Base-by-base conservation (phyloP, 2,329 filamentous ascomycete genomes). In the Raffaelea arxii region DNA sequence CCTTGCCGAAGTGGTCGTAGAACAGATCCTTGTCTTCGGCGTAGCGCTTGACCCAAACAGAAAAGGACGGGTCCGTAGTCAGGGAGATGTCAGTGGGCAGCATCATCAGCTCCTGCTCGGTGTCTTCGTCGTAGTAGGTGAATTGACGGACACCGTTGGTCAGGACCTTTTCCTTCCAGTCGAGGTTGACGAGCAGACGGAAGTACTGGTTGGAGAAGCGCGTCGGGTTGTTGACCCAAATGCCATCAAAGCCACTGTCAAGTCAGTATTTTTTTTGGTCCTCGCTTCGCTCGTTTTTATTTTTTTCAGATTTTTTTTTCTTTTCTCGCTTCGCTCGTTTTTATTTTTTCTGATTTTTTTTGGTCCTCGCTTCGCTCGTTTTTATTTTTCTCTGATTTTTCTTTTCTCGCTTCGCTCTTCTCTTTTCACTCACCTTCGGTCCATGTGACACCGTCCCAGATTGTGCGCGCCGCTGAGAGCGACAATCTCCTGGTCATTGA, bases 401-500 rank as follows among this genome's bases (percentile, higher is more conserved):
- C 16, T 16, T 32, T 32, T 9, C 16, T 32, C 16, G 9, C 9
- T 10, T 32, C 16, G 27, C 10, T 16, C 27, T 32, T 32, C 10
- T 32, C 16, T 32, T 16, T 16, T 32, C 6, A 16, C 41, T 35
- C 18, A 43, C 41, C 41, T 43, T 23, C 41, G 18, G 27, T 43
- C 44, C 6, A 38, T 22, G 38, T 47, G 45, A 23, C 47, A 92
- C 54, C 90, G 86, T 51, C 89, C 90, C 32, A 94, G 77, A 44
- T 86, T 84, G 70, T 94, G 88, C 42, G 85, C 88, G 55, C 88
- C 88, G 25, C 75, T 75, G 41, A 96, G 77, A 25, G 91, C 91
- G 41, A 96, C 90, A 62, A 96, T 96, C 68, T 95, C 89, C 59
- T 84, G 86, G 69, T 97, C 91, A 65, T 92, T 84, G 77, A 95